Evolutionary conservation across 306 rosid genomes (phyloP).

Genomic region (Urtica urens): DNA sequence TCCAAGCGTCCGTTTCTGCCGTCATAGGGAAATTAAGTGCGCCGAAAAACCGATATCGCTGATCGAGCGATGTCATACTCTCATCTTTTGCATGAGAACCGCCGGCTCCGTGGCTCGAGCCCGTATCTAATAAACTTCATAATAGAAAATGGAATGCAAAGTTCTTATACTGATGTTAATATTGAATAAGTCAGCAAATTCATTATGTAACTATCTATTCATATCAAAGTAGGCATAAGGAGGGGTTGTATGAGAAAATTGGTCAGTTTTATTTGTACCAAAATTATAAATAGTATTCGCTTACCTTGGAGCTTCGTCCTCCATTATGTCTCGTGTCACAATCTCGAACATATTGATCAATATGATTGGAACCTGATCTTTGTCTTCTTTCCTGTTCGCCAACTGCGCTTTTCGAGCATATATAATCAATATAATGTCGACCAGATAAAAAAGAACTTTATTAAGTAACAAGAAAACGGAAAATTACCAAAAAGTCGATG

Average conservation of each 20-base stretch:
- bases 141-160: slow-evolving; percentile 10
- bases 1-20: slow-evolving; percentile 68
- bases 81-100: slow-evolving; percentile 51
- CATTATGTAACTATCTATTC: no score
- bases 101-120: slow-evolving; percentile 68
- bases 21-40: slow-evolving; percentile 51
- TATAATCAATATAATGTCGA: slow-evolving; percentile 8
- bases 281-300: slow-evolving; percentile 7
- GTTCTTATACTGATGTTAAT: no score
- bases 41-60: slow-evolving; percentile 48
- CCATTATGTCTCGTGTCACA: slow-evolving; percentile 87
- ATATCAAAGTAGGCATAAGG: no score
- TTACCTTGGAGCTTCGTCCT: slow-evolving; percentile 61
- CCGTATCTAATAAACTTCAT: slow-evolving; percentile 68
- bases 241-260: no score
- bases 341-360: slow-evolving; percentile 92
- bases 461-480: slow-evolving; percentile 7
- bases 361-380: slow-evolving; percentile 77
- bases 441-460: slow-evolving; percentile 8
- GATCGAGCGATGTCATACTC: slow-evolving; percentile 56
- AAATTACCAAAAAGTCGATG: slow-evolving; percentile 60
- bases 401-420: slow-evolving; percentile 31
- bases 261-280: slow-evolving; percentile 1
- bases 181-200: no score
- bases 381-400: slow-evolving; percentile 46